Evolutionary conservation across 202 grass and related monocot species (phyloP).

Genomic region (Brachypodium distachyon): DNA sequence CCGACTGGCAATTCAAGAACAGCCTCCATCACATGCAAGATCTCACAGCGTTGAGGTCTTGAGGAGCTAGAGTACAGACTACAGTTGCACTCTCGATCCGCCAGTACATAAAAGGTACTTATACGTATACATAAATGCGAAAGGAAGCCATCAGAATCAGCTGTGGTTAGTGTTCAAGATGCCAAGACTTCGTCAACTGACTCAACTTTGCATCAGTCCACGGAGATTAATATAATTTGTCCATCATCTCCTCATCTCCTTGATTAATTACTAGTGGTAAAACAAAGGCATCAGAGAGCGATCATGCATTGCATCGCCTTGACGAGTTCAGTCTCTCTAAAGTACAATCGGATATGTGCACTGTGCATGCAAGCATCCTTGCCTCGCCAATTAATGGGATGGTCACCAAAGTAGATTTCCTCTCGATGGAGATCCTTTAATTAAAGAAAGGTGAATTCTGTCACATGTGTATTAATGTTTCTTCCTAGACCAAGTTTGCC

Average conservation of each 20-base stretch:
- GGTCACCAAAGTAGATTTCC: slow-evolving; percentile 25
- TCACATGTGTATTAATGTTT: slow-evolving; percentile 30
- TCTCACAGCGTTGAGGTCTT: neutral
- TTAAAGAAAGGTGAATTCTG: slow-evolving; percentile 29
- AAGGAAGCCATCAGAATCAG: neutral
- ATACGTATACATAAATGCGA: neutral
- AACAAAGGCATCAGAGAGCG: slow-evolving; percentile 7
- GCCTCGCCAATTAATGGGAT: slow-evolving; percentile 25
- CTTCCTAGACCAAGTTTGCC: neutral
- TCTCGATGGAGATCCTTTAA: slow-evolving; percentile 16
- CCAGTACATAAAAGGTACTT: slow-evolving; percentile 1
- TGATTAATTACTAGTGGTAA: neutral
- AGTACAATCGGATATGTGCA: slow-evolving; percentile 9
- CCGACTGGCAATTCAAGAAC: neutral
- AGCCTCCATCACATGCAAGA: slow-evolving; percentile 7
- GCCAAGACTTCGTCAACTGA: too few relatives aligned
- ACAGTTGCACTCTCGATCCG: neutral
- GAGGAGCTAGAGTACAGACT: neutral
- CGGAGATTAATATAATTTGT: neutral
- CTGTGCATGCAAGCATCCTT: slow-evolving; percentile 6
- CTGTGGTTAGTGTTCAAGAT: too few relatives aligned
- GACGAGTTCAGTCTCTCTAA: slow-evolving; percentile 23
- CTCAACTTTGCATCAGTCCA: neutral
- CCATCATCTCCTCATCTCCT: neutral
- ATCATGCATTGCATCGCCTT: neutral